Base-by-base conservation (phyloP, 257 asterid species). In the Capsicum chinense region DNA sequence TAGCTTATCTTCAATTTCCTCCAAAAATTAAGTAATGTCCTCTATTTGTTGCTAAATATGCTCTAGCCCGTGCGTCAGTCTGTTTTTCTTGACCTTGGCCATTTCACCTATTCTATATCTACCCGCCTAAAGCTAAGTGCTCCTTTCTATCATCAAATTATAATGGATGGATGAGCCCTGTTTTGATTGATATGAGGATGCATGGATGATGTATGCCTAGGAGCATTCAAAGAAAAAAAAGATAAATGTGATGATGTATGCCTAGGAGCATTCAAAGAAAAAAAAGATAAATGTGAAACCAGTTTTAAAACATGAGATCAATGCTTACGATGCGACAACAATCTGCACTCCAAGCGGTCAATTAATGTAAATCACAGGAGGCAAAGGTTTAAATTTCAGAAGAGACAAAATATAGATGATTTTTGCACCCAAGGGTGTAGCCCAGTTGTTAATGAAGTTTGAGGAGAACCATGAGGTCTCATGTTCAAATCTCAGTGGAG, bases 311-410 rank as follows among this genome's bases (percentile, higher is more conserved):
- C 19, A 47, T 47, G 79, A 71, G 58, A 71, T 71, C 58, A 47
- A 71, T 10, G 79, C 79, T 71, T n/a, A 47, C 10, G 10, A 71
- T 71, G 58, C 13, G 14, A 47, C 82, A 78, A 52, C n/a, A 26
- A 26, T 8, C 64, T 26, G 4, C 81, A 21, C 21, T 74, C 47
- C 8, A 74, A 74, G 39, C 8, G 1, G 21, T 56, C 47, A 52
- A 3, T 74, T 54, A 74, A 62, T 74, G 47, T 74, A 13, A 74
- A 50, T 14, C 62, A 52, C 21, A 74, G 8, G 81, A 21, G 81
- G 52, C 62, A 15, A 7, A 62, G 56, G 44, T 13, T 73, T 13
- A 50, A 74, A 35, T 74, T 74, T 16, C 12, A 13, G 62, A 14
- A 50, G 62, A 50, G 62, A 19, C 35, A 48, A 64, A 48, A 73